phyloP scores from a whole-genome alignment of 495 filamentous ascomycete genomes.

The Bombardia bombarda region DNA sequence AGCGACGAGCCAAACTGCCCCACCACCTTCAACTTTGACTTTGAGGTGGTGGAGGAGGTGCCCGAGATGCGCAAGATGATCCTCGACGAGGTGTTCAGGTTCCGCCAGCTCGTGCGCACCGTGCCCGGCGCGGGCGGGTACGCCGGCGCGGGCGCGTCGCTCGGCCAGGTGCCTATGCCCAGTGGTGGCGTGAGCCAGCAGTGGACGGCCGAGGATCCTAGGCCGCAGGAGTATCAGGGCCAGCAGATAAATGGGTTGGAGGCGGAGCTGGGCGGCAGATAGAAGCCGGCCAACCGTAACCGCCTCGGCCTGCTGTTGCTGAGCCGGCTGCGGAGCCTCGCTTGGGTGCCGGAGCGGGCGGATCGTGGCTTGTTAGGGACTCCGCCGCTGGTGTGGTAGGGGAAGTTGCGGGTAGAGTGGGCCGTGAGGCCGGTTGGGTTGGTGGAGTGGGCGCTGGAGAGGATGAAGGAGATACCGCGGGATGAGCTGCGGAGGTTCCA shows the following conservation, averaged over 20 bases:
- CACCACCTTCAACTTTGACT: slow-evolving; percentile 93
- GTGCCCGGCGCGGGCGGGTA: slow-evolving; percentile 40
- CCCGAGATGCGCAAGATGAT: slow-evolving; percentile 96
- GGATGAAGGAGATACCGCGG: too few species aligned
- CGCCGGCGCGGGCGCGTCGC: slow-evolving; percentile 17
- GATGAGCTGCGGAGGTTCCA: too few species aligned
- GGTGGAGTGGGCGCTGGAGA: too few species aligned
- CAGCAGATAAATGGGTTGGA: slow-evolving; percentile 58
- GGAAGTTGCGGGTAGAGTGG: too few species aligned
- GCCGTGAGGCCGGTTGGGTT: too few species aligned
- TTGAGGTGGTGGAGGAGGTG: slow-evolving; percentile 91
- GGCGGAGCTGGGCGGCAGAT: slow-evolving; percentile 65
- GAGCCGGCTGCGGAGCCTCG: too few species aligned
- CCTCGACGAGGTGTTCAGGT: slow-evolving; percentile 78
- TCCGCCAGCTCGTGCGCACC: slow-evolving; percentile 66
- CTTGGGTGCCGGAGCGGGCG: too few species aligned
- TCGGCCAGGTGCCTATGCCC: slow-evolving; percentile 60
- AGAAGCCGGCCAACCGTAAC: too few species aligned
- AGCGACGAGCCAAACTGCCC: slow-evolving; percentile 92
- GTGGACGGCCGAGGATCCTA: slow-evolving; percentile 77
- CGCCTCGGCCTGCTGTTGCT: too few species aligned
- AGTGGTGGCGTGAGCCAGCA: slow-evolving; percentile 49
- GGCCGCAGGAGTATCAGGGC: slow-evolving; percentile 67
- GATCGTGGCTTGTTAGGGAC: too few species aligned
- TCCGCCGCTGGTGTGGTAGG: too few species aligned